phyloP scores from a whole-genome alignment of 1,284 basidiomycete genomes.

The Apiotrichum domesticum region DNA sequence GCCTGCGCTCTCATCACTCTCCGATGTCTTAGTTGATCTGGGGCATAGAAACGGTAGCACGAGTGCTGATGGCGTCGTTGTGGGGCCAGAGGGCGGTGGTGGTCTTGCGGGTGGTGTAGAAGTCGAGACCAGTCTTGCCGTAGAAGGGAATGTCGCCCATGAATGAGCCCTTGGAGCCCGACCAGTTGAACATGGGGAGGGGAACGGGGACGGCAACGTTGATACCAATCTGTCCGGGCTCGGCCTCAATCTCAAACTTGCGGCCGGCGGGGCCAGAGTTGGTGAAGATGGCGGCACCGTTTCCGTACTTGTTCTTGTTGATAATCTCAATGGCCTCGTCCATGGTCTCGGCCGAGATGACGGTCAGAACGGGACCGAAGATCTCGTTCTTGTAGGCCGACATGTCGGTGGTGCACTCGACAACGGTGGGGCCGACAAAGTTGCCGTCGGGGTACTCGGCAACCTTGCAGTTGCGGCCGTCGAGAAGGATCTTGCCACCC shows the following conservation, averaged over 20 bases:
- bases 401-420: conserved; percentile 79
- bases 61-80: conserved; percentile 36
- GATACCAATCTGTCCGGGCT: conserved; percentile 88
- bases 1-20: not conserved
- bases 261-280: conserved; percentile 93
- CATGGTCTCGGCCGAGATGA: conserved; percentile 74
- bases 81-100: conserved; percentile 42
- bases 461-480: conserved; percentile 69
- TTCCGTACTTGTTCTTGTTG: conserved; percentile 81
- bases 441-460: conserved; percentile 81
- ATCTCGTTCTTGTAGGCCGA: conserved; percentile 91
- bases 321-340: conserved; percentile 88
- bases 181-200: conserved; percentile 64
- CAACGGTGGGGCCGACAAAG: conserved; percentile 89
- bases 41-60: conserved; percentile 36
- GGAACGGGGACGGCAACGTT: conserved; percentile 89
- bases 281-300: conserved; percentile 94
- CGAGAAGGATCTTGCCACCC: conserved; percentile 81
- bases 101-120: conserved; percentile 39
- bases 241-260: conserved; percentile 82
- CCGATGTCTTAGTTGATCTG: conserved; percentile 31
- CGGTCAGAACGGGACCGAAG: conserved; percentile 83
- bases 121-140: conserved; percentile 55
- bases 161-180: conserved; percentile 61
- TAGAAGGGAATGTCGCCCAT: conserved; percentile 87